phyloP scores from a whole-genome alignment of 352 stramenopile genomes.

The Phytophthora sansomeana region DNA sequence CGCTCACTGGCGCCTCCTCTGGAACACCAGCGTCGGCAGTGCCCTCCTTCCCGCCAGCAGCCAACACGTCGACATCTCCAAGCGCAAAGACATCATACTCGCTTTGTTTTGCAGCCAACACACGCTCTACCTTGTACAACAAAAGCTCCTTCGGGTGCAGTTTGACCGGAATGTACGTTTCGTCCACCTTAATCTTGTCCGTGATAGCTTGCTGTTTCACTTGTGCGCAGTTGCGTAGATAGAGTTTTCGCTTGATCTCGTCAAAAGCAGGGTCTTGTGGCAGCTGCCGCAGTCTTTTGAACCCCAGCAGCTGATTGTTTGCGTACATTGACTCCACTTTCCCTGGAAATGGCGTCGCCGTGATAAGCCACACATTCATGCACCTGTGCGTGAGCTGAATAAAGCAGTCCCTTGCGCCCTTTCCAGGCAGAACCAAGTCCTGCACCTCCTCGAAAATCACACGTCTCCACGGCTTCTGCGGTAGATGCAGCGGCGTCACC shows the following conservation, averaged over 20 bases:
- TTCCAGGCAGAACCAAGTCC: conserved; percentile 80
- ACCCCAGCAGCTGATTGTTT: conserved; percentile 90
- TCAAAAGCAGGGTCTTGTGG: conserved; percentile 83
- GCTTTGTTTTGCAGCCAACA: conserved; percentile 48
- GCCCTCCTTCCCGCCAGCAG: conserved; percentile 38
- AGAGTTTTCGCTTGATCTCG: conserved; percentile 89
- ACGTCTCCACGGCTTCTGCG: conserved; percentile 72
- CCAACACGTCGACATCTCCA: conserved; percentile 48
- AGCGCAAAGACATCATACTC: conserved; percentile 51
- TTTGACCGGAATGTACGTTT: conserved; percentile 78
- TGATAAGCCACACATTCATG: conserved; percentile 89
- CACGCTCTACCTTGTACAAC: conserved; percentile 75
- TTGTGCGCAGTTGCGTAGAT: conserved; percentile 86
- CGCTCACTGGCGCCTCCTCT: conserved; percentile 8
- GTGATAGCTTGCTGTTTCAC: conserved; percentile 86
- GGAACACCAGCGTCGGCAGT: conserved; percentile 5
- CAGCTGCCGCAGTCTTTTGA: conserved; percentile 73
- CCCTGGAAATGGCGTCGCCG: conserved; percentile 83
- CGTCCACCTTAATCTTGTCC: conserved; percentile 73
- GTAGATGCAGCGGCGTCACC: conserved; percentile 69
- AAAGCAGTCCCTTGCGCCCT: conserved; percentile 81
- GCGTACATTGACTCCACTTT: conserved; percentile 85
- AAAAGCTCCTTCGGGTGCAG: conserved; percentile 77
- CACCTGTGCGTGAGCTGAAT: conserved; percentile 81
- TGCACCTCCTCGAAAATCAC: conserved; percentile 91